Evolutionary conservation across 768 basidiomycete genomes (phyloP), one percentile per base, ranked within the genome.

Genomic region (Leccinum barrowsii): DNA sequence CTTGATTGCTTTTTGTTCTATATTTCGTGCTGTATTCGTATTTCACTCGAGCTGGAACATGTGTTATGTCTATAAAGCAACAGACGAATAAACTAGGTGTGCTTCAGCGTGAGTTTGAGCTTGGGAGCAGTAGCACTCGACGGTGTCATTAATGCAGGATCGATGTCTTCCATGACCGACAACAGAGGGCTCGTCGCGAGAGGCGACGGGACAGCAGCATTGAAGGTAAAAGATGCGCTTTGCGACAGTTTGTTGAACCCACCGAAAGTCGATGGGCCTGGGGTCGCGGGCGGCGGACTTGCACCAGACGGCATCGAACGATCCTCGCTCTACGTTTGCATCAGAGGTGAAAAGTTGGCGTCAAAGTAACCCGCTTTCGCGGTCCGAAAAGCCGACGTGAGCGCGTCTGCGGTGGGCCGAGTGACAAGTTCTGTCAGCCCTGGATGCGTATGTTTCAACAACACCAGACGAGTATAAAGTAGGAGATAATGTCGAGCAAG

Each of bases 351-450:
- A 70, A 89, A 92, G 72, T 91, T 93, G 22, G 87, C 78, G 60
- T 92, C 91, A 59, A 91, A 91, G 72, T 94, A 94, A 4, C 79
- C 86, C 8, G 90, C 89, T 71, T 92, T 92, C 46, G 91, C 87
- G 1, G 85, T 91, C 37, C 90, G 84, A 75, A 85, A 90, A 59
- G 82, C 84, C 5, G 85, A 86, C 59, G 83, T 81, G 28, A 94
- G 77, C 19, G 78, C 62, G 21, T 90, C 87, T 48, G 81, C 75
- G 0, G 88, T 80, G 1, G 85, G 80, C 28, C 80, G 80, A 11
- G 89, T 83, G 37, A 93, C 72, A 12, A 90, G 70, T 8, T 77
- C 67, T 15, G 75, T 70, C 3, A 88, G 72, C 0, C 73, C 70
- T 1, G 79, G 72, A 59, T 83, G 75, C 15, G 71, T 68, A 0